A percentile compares a stretch with the other conserved stretches of the same genome.
Conservation (phyloP, 1,139 yeast genomes). For the Kluyveromyces sp. region DNA sequence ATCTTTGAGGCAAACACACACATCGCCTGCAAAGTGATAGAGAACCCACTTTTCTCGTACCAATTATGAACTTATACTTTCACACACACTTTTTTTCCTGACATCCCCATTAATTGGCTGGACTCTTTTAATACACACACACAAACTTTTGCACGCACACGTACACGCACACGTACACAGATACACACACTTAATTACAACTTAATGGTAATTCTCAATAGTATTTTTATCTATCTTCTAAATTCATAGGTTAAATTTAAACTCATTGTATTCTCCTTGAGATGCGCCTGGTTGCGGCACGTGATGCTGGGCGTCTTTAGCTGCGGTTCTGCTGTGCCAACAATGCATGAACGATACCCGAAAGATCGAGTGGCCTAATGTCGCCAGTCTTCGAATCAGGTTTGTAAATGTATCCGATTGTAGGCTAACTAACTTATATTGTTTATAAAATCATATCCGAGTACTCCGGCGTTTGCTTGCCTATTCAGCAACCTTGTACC, state of each 20-base stretch:
- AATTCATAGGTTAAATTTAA: constrained; percentile 8
- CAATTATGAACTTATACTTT: neutral
- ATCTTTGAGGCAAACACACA: neutral
- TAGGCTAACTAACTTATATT: neutral
- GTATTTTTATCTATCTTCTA: constrained; percentile 3
- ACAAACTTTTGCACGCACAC: constrained; percentile 12
- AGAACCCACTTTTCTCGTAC: neutral
- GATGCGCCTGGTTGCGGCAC: no score
- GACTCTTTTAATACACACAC: constrained; percentile 7
- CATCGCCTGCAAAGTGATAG: neutral
- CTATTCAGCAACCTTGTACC: constrained; percentile 12
- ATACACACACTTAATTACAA: constrained; percentile 7
- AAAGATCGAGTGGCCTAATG: no score
- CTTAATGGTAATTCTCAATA: constrained; percentile 6
- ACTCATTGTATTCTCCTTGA: constrained; percentile 10
- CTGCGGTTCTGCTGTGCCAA: no score
- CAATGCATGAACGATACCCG: no score
- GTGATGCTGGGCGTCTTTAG: no score
- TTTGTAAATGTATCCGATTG: no score
- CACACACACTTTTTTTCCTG: constrained; percentile 9
- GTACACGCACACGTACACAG: constrained; percentile 11
- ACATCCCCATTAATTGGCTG: constrained; percentile 9
- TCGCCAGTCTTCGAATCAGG: no score
- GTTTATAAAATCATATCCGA: neutral
- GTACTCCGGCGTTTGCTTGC: no score